Conservation (phyloP, 805 yeast genomes). For the Aciculoconidium aculeatum region DNA sequence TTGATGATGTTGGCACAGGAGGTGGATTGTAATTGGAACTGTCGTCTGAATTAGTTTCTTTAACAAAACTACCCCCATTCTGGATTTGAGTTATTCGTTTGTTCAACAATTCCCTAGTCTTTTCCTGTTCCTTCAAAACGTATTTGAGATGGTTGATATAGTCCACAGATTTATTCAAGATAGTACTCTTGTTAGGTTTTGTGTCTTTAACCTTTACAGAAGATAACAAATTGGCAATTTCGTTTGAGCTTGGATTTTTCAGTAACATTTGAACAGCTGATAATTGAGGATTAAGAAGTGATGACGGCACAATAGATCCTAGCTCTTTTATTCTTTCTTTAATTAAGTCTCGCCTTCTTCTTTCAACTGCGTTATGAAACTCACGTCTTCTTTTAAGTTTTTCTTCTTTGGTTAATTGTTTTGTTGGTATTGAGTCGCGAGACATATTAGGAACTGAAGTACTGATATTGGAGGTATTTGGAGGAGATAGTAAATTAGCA, state of each 20-base stretch:
- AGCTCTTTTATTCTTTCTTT: conserved; percentile 84
- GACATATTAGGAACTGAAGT: conserved; percentile 25
- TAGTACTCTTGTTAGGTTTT: conserved; percentile 78
- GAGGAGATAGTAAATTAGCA: conserved; percentile 20
- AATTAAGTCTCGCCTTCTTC: conserved; percentile 85
- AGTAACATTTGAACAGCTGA: conserved; percentile 40
- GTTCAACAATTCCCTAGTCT: conserved; percentile 35
- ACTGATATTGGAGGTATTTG: conserved; percentile 16
- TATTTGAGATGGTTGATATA: conserved; percentile 63
- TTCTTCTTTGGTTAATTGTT: conserved; percentile 53
- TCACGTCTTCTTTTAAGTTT: conserved; percentile 75
- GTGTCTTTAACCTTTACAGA: conserved; percentile 51
- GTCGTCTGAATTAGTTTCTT: background rate
- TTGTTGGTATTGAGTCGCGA: conserved; percentile 20
- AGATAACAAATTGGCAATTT: conserved; percentile 30
- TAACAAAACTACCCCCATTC: background rate
- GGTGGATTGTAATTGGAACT: conserved; percentile 4
- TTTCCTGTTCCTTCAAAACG: conserved; percentile 53
- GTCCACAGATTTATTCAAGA: conserved; percentile 72
- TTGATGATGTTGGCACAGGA: conserved; percentile 6
- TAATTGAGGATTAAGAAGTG: conserved; percentile 46
- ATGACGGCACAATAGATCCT: conserved; percentile 76
- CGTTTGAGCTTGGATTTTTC: conserved; percentile 26
- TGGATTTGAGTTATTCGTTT: conserved; percentile 5
- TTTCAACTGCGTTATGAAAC: conserved; percentile 90